These are phyloP conservation scores for Barnettozyma hawaiiensis DNA, from an alignment of 1,139 yeast genomes.

Conservation along the genomic window DNA sequence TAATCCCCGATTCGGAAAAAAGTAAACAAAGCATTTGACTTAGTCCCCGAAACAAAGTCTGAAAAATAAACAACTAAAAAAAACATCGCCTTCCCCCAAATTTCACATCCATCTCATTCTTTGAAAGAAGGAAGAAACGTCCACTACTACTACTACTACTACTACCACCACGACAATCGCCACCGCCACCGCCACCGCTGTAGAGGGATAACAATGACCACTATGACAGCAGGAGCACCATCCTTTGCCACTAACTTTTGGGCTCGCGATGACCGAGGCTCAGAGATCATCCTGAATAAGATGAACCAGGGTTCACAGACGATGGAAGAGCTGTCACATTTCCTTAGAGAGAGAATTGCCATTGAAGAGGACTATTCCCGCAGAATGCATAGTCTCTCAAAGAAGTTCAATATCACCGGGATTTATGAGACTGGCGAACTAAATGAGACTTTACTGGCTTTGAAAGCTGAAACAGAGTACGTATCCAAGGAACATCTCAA, in stretches of 20 bases:
- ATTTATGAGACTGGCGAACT: slow-evolving; percentile 54
- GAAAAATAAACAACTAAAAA: background rate
- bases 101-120: background rate
- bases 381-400: slow-evolving; percentile 45
- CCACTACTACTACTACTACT: too few species aligned
- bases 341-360: slow-evolving; percentile 43
- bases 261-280: slow-evolving; percentile 48
- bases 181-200: too few species aligned
- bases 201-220: slow-evolving; percentile 6
- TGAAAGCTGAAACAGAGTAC: slow-evolving; percentile 50
- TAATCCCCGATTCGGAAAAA: slow-evolving; percentile 20
- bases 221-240: slow-evolving; percentile 9
- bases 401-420: slow-evolving; percentile 42
- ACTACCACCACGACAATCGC: too few species aligned
- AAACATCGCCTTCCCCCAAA: too few species aligned
- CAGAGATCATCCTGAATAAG: slow-evolving; percentile 40
- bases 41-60: slow-evolving; percentile 18
- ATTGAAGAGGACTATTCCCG: slow-evolving; percentile 73
- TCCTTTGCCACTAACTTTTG: slow-evolving; percentile 47
- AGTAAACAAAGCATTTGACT: slow-evolving; percentile 20
- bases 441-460: slow-evolving; percentile 52
- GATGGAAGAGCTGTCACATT: slow-evolving; percentile 38
- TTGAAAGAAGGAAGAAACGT: background rate
- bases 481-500: slow-evolving; percentile 43
- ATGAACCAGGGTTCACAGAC: slow-evolving; percentile 46